Evolutionary conservation across 2,329 filamentous ascomycete species (phyloP).

Genomic region (Bipolaris oryzae): DNA sequence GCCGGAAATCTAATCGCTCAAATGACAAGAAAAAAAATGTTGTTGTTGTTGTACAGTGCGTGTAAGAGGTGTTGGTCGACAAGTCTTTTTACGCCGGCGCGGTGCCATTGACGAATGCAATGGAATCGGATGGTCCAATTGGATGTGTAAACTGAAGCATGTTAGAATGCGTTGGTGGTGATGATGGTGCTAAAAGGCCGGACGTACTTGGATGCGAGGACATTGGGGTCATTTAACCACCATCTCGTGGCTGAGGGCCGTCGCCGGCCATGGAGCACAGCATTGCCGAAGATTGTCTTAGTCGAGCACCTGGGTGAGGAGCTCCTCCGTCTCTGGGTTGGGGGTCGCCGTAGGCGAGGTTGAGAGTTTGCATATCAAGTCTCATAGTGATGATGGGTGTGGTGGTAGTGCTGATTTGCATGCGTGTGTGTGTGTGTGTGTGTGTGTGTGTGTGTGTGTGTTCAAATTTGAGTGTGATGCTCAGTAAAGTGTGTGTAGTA

Average conservation of each 20-base stretch:
- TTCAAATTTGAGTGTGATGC: slow-evolving; percentile 14
- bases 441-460: background rate
- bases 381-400: slow-evolving; percentile 22
- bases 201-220: slow-evolving; percentile 15
- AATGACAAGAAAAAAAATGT: background rate
- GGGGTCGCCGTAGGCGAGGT: slow-evolving; percentile 23
- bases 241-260: slow-evolving; percentile 37
- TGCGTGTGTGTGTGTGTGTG: slow-evolving; percentile 7
- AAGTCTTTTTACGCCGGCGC: background rate
- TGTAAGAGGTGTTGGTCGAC: slow-evolving; percentile 1
- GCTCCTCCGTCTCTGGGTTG: slow-evolving; percentile 44
- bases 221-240: slow-evolving; percentile 30
- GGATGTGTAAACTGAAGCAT: slow-evolving; percentile 6
- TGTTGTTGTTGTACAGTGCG: slow-evolving; percentile 7
- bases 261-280: slow-evolving; percentile 24
- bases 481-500: slow-evolving; percentile 17
- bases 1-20: background rate
- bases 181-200: background rate
- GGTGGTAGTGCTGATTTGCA: background rate
- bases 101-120: background rate
- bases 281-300: slow-evolving; percentile 22
- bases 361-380: slow-evolving; percentile 16
- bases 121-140: background rate
- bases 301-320: slow-evolving; percentile 30
- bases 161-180: slow-evolving; percentile 17